A percentile compares a stretch with the other conserved stretches of the same genome.
Evolutionary conservation across 2,329 filamentous ascomycete species (phyloP).

Genomic region (Talaromyces sp.): DNA sequence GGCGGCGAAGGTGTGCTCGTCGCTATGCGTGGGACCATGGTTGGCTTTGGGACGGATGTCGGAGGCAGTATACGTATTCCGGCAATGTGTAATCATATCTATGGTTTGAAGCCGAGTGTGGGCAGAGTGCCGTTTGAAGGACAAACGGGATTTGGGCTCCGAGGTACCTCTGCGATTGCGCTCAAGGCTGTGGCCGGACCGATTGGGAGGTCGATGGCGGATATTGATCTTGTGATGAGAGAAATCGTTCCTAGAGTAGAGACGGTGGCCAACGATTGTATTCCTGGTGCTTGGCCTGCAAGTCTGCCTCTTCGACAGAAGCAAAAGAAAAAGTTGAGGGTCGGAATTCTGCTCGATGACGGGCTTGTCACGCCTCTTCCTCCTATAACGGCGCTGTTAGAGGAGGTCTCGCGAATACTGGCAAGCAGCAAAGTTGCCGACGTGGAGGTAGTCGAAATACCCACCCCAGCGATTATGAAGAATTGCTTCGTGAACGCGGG

Average conservation of each 20-base stretch:
- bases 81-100: slow-evolving; percentile 32
- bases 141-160: slow-evolving; percentile 30
- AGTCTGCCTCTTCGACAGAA: slow-evolving; percentile 45
- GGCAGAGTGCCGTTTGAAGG: slow-evolving; percentile 29
- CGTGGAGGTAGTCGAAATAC: slow-evolving; percentile 58
- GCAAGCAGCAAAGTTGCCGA: slow-evolving; percentile 30
- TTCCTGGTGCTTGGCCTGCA: slow-evolving; percentile 34
- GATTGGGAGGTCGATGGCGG: slow-evolving; percentile 33
- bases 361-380: slow-evolving; percentile 11
- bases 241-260: slow-evolving; percentile 46
- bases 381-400: background rate
- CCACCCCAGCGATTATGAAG: slow-evolving; percentile 50
- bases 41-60: slow-evolving; percentile 36
- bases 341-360: slow-evolving; percentile 14
- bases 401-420: slow-evolving; percentile 37
- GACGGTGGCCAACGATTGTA: slow-evolving; percentile 46
- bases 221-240: slow-evolving; percentile 23
- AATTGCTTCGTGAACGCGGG: slow-evolving; percentile 57
- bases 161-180: slow-evolving; percentile 49
- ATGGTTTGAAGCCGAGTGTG: slow-evolving; percentile 35
- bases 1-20: slow-evolving; percentile 39
- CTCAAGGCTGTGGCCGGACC: slow-evolving; percentile 34
- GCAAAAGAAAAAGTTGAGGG: slow-evolving; percentile 18
- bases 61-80: slow-evolving; percentile 35
- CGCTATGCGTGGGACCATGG: slow-evolving; percentile 31